phyloP scores from a whole-genome alignment of 495 filamentous ascomycete species.

The Aspergillus egyptiacus region DNA sequence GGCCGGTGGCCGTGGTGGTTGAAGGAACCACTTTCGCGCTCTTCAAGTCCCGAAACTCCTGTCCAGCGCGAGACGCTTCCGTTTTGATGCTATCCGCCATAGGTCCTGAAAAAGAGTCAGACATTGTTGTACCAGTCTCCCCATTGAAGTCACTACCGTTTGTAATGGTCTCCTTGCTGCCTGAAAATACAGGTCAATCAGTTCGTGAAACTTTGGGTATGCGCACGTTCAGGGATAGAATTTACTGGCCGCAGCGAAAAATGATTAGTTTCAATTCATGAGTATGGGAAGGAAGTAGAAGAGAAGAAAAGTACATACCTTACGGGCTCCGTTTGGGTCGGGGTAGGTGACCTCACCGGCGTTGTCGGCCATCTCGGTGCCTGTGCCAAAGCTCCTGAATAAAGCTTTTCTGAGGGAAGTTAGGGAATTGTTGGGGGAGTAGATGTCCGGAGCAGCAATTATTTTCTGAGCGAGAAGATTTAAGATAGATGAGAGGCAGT shows the following conservation, averaged over 20 bases:
- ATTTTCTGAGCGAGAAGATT: slow-evolving; percentile 14
- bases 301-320: slow-evolving; percentile 29
- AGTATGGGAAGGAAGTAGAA: background rate
- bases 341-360: slow-evolving; percentile 37
- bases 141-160: slow-evolving; percentile 21
- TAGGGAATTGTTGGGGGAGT: slow-evolving; percentile 1
- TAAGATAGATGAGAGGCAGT: slow-evolving; percentile 16
- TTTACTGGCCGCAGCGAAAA: slow-evolving; percentile 6
- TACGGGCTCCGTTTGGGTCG: slow-evolving; percentile 34
- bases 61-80: slow-evolving; percentile 61
- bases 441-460: background rate
- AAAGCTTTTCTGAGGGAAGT: slow-evolving; percentile 6
- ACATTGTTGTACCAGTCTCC: slow-evolving; percentile 15
- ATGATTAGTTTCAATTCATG: slow-evolving; percentile 13
- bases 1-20: slow-evolving; percentile 69
- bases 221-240: background rate
- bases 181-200: slow-evolving; percentile 22
- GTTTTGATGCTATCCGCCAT: slow-evolving; percentile 72
- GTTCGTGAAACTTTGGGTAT: slow-evolving; percentile 14
- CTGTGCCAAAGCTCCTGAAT: slow-evolving; percentile 13
- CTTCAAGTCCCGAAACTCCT: slow-evolving; percentile 72
- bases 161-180: slow-evolving; percentile 23
- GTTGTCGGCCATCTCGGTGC: slow-evolving; percentile 21
- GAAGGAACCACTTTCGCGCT: slow-evolving; percentile 61
- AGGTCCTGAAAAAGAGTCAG: slow-evolving; percentile 52